Conservation (phyloP, 768 basidiomycete genomes). For the Pisolithus microcarpus region DNA sequence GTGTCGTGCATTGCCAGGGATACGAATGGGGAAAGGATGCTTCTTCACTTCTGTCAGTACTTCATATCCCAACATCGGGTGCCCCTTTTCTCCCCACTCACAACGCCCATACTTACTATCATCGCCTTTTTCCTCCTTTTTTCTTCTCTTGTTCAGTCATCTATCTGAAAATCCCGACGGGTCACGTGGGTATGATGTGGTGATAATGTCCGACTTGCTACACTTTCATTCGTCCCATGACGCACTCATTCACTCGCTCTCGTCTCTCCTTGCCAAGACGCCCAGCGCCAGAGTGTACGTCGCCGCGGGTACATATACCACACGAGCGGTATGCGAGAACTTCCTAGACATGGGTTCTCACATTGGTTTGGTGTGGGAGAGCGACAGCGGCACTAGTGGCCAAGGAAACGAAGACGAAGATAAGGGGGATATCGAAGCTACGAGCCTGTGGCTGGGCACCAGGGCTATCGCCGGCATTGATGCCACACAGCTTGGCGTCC, state of each 20-base stretch:
- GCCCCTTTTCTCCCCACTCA: background rate
- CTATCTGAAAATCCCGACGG: conserved; percentile 6
- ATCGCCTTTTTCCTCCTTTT: background rate
- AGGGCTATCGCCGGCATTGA: conserved; percentile 43
- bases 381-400: conserved; percentile 21
- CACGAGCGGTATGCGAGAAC: conserved; percentile 40
- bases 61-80: too few species aligned
- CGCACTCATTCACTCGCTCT: conserved; percentile 45
- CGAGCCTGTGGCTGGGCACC: conserved; percentile 39
- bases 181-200: conserved; percentile 40
- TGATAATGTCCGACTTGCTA: conserved; percentile 67
- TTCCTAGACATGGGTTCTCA: conserved; percentile 39
- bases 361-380: conserved; percentile 43
- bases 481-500: conserved; percentile 36
- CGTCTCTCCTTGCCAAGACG: conserved; percentile 38
- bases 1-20: conserved; percentile 39
- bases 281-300: conserved; percentile 44
- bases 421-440: conserved; percentile 18
- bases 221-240: conserved; percentile 60
- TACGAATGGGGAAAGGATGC: conserved; percentile 62
- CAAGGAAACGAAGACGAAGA: background rate
- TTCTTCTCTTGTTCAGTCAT: conserved; percentile 6
- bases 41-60: conserved; percentile 40
- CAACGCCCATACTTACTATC: background rate
- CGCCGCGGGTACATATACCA: conserved; percentile 60